Evolutionary conservation across 352 stramenopile species (phyloP).

Genomic region (Globisporangium nagaii): DNA sequence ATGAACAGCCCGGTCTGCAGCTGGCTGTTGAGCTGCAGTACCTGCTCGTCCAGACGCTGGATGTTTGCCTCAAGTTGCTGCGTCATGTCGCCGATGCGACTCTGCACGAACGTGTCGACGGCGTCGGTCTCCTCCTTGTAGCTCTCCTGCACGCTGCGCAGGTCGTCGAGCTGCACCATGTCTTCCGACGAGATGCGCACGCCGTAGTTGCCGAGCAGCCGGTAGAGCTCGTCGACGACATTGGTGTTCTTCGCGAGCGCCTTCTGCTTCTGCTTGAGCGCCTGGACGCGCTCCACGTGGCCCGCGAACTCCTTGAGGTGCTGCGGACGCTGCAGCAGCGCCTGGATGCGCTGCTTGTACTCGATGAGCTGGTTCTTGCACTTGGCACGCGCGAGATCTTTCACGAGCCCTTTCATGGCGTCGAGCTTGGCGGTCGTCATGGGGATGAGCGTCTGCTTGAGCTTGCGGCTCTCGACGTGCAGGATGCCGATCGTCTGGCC

Average conservation of each 20-base stretch:
- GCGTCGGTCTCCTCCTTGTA: constrained; percentile 88
- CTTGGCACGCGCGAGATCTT: constrained; percentile 83
- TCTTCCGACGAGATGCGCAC: constrained; percentile 91
- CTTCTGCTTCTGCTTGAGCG: constrained; percentile 73
- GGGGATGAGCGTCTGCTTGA: constrained; percentile 91
- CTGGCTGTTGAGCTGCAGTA: constrained; percentile 78
- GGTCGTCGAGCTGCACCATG: constrained; percentile 90
- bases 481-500: constrained; percentile 91
- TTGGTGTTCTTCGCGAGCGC: constrained; percentile 81
- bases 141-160: constrained; percentile 79
- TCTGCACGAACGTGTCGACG: constrained; percentile 82
- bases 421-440: constrained; percentile 91
- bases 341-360: constrained; percentile 88
- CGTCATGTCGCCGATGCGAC: constrained; percentile 88
- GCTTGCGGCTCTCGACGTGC: constrained; percentile 90
- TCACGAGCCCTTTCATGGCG: constrained; percentile 90
- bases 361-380: constrained; percentile 86
- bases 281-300: constrained; percentile 79
- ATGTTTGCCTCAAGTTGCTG: constrained; percentile 91
- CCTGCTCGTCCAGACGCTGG: constrained; percentile 88
- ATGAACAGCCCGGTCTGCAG: constrained; percentile 86
- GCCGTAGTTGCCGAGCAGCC: constrained; percentile 86
- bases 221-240: constrained; percentile 92
- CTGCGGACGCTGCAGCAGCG: constrained; percentile 74
- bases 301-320: constrained; percentile 91